Evolutionary conservation across 2,329 filamentous ascomycete genomes (phyloP).

Genomic region (Aspergillus quadricinctus): DNA sequence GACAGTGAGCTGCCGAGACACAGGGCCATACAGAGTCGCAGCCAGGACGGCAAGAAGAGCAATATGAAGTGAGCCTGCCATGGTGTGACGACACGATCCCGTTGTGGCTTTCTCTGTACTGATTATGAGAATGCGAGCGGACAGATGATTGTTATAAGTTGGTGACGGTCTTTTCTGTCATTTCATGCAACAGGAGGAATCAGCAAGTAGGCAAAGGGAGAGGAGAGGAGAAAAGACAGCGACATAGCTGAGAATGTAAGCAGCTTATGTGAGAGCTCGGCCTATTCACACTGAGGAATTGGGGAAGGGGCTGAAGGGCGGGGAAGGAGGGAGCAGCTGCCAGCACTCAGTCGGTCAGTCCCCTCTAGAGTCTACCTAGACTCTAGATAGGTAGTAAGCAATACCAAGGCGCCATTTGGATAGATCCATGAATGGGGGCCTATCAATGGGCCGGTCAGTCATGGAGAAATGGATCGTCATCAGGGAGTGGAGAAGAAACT

Average conservation of each 20-base stretch:
- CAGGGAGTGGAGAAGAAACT: neutral
- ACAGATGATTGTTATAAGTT: neutral
- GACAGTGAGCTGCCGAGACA: slow-evolving; percentile 18
- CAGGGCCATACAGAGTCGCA: slow-evolving; percentile 16
- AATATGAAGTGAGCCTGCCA: slow-evolving; percentile 19
- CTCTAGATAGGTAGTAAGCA: no score
- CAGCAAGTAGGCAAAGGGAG: neutral
- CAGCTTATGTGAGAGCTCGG: neutral
- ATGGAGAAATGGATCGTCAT: neutral
- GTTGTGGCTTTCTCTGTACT: neutral
- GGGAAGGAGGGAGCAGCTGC: no score
- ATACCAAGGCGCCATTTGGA: neutral
- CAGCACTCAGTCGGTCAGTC: no score
- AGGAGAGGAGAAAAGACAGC: neutral
- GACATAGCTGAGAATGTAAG: neutral
- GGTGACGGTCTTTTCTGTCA: neutral
- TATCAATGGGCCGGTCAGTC: neutral
- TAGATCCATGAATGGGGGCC: neutral
- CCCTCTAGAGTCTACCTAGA: no score
- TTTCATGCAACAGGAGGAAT: neutral
- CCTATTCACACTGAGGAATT: neutral
- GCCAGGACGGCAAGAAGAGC: slow-evolving; percentile 17
- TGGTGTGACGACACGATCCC: slow-evolving; percentile 1
- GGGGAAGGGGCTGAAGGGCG: no score
- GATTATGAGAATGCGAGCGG: neutral